Conservation (phyloP, 2,329 filamentous ascomycete species). For the Penicillium capsulatum region DNA sequence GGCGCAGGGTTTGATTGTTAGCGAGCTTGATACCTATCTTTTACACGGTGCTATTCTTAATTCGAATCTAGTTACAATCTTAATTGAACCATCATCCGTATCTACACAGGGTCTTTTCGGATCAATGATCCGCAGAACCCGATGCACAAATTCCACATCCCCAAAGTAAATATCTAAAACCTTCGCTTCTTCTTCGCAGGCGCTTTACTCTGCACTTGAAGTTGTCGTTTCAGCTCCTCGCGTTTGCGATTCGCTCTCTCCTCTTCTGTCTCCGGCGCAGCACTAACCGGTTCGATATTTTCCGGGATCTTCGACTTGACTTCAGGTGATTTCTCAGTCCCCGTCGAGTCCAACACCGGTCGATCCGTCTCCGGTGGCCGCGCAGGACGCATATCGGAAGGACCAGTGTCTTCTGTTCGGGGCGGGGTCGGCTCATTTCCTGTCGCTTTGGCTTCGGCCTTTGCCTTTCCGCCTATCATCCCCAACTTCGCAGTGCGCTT, state of each 20-base stretch:
- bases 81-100: slow-evolving; percentile 2
- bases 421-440: slow-evolving; percentile 1
- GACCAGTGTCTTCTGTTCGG: slow-evolving; percentile 1
- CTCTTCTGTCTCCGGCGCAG: slow-evolving; percentile 39
- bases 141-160: too few species aligned
- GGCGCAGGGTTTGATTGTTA: not conserved
- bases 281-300: slow-evolving; percentile 3
- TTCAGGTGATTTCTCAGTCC: not conserved
- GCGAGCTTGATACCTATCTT: not conserved
- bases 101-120: too few species aligned
- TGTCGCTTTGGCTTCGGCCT: slow-evolving; percentile 9
- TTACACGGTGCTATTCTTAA: not conserved
- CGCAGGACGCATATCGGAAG: not conserved
- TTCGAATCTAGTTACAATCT: slow-evolving; percentile 1
- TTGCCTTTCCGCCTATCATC: slow-evolving; percentile 32
- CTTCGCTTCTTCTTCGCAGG: slow-evolving; percentile 55
- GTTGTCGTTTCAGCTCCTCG: slow-evolving; percentile 52
- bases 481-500: slow-evolving; percentile 32
- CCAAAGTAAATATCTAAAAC: slow-evolving; percentile 44
- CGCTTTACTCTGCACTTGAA: slow-evolving; percentile 50
- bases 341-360: not conserved
- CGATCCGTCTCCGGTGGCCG: not conserved
- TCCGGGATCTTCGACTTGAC: not conserved
- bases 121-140: too few species aligned
- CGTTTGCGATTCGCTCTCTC: slow-evolving; percentile 54